phyloP scores from a whole-genome alignment of 441 rosid genomes.

The Dalechampia spathulata region DNA sequence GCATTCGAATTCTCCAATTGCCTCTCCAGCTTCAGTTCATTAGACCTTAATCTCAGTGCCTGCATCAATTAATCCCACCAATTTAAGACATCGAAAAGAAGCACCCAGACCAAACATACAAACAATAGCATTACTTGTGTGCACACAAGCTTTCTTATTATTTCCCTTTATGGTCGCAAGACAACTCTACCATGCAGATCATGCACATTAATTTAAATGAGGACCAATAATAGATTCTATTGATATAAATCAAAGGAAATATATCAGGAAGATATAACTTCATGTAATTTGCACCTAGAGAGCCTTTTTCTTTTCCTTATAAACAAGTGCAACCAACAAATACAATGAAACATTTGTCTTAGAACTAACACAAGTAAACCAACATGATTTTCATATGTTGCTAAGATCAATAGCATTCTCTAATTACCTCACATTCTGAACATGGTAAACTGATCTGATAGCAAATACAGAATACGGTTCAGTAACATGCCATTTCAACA shows the following conservation, averaged over 20 bases:
- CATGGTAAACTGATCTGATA: background rate
- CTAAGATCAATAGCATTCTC: background rate
- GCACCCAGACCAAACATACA: slow-evolving; percentile 1
- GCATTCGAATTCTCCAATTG: slow-evolving; percentile 69
- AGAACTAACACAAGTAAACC: background rate
- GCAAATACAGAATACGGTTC: background rate
- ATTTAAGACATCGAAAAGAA: background rate
- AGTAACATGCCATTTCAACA: background rate
- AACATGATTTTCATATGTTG: background rate
- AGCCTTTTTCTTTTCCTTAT: background rate
- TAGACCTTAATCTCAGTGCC: slow-evolving; percentile 94
- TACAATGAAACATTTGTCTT: background rate
- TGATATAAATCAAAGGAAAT: background rate
- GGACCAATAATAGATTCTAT: no score
- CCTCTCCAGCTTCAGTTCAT: slow-evolving; percentile 91
- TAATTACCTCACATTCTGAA: background rate
- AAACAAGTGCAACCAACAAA: background rate
- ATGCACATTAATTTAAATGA: background rate
- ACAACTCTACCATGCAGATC: background rate
- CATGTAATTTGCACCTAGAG: no score
- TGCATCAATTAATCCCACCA: slow-evolving; percentile 25
- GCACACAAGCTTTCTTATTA: background rate
- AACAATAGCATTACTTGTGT: background rate
- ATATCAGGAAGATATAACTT: background rate
- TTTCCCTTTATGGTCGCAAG: background rate